A percentile compares a stretch with the other conserved stretches of the same genome.
These are phyloP conservation scores for Saccharomycopsis sp. DNA, from an alignment of 805 yeast species.

Conservation along the genomic window DNA sequence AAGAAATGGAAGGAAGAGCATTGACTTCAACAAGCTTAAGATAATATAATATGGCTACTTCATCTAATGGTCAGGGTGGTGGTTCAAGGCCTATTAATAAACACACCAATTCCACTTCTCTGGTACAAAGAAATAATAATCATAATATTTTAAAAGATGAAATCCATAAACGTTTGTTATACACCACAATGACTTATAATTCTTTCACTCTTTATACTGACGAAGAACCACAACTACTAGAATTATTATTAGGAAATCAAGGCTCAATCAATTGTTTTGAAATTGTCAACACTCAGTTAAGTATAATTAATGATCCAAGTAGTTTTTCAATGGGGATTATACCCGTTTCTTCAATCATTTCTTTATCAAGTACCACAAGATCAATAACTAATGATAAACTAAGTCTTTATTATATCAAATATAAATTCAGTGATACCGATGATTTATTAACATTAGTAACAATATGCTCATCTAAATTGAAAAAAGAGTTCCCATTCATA, in stretches of 20 bases:
- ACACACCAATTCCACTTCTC: too few species aligned
- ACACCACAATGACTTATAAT: conserved; percentile 36
- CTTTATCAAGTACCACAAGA: conserved; percentile 19
- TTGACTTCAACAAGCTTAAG: too few species aligned
- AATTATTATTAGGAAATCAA: conserved; percentile 23
- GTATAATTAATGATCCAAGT: conserved; percentile 36
- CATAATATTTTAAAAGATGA: conserved; percentile 5
- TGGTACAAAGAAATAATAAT: too few species aligned
- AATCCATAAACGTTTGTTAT: conserved; percentile 23
- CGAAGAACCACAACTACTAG: conserved; percentile 28
- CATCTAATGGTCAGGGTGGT: too few species aligned
- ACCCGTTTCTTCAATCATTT: conserved; percentile 21
- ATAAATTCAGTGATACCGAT: conserved; percentile 29
- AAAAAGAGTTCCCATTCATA: conserved; percentile 36
- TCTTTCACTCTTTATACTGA: conserved; percentile 50
- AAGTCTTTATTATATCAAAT: conserved; percentile 39
- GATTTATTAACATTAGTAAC: conserved; percentile 44
- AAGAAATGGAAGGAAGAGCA: too few species aligned
- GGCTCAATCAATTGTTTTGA: conserved; percentile 38
- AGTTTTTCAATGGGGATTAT: conserved; percentile 19
- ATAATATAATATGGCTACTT: too few species aligned
- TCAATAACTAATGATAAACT: conserved; percentile 23
- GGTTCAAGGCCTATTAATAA: too few species aligned
- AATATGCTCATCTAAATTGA: conserved; percentile 34
- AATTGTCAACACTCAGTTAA: conserved; percentile 41